These are phyloP conservation scores for Diaporthe citriasiana DNA, from an alignment of 2,329 filamentous ascomycete species.

Conservation along the genomic window DNA sequence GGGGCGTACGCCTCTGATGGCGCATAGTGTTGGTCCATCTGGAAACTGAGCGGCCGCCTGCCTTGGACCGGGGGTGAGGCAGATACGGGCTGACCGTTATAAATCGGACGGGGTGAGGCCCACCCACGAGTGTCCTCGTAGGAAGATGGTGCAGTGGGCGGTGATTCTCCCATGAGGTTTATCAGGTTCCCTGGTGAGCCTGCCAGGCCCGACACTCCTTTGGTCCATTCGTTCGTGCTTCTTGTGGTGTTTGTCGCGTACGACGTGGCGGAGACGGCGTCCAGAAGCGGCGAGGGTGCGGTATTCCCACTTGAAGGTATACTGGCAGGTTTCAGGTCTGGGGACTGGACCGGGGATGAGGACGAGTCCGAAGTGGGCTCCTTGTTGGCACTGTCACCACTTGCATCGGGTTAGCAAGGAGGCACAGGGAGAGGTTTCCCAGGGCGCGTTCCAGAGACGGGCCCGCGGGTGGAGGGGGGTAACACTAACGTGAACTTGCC, in stretches of 20 bases:
- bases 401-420: slow-evolving; percentile 43
- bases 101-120: slow-evolving; percentile 61
- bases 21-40: slow-evolving; percentile 63
- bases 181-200: slow-evolving; percentile 69
- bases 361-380: slow-evolving; percentile 58
- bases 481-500: slow-evolving; percentile 65
- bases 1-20: slow-evolving; percentile 58
- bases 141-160: slow-evolving; percentile 66
- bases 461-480: slow-evolving; percentile 12
- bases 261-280: slow-evolving; percentile 64
- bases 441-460: slow-evolving; percentile 33
- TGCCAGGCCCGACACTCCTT: slow-evolving; percentile 56
- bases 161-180: slow-evolving; percentile 65
- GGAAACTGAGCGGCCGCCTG: slow-evolving; percentile 67
- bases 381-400: slow-evolving; percentile 51
- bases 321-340: slow-evolving; percentile 60
- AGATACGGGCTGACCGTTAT: slow-evolving; percentile 61
- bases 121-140: slow-evolving; percentile 65
- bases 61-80: slow-evolving; percentile 53
- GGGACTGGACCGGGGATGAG: slow-evolving; percentile 60
- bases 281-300: slow-evolving; percentile 61
- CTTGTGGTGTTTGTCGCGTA: slow-evolving; percentile 63
- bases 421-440: slow-evolving; percentile 46
- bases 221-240: slow-evolving; percentile 63
- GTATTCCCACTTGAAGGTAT: slow-evolving; percentile 58